Base-by-base conservation (phyloP, 331 rosid species). In the Phaseolus coccineus region DNA sequence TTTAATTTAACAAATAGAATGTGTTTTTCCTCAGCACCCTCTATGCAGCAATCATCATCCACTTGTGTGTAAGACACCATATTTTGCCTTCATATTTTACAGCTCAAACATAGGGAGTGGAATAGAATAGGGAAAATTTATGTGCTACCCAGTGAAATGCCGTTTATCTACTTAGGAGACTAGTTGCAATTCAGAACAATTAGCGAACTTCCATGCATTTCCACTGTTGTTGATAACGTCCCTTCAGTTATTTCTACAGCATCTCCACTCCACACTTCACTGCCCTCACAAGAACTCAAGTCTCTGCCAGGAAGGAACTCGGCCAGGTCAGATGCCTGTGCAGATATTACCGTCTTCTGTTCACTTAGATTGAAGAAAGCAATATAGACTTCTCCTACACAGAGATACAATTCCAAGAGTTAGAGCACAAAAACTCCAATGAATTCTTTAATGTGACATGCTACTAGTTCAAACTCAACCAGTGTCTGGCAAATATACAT, bases 291-390 rank as follows among this genome's bases (percentile, higher is more conserved):
- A 37, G 85, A 76, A 80, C 39, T 77, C 56, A 90, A 83, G 55
- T 81, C 74, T 55, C 71, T 79, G 40, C 81, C 87, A 0, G 87
- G 93, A 74, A 93, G 80, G 64, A 77, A 89, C 82, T 78, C 86
- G 10, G 68, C 89, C 71, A 93, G 56, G 84, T 93, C 91, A 9
- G 97, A 89, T 74, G 74, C 83, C 81, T 87, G 80, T 2, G 77
- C 85, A 1, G 91, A 86, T 70, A 93, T 84, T 19, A 84, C 83
- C 0, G 85, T 83, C 87, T 70, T 84, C 65, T 7, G 67, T 0
- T 87, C 67, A 78, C 82, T 83, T 74, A 91, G 86, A 87, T 95
- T 95, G 94, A 95, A 95, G 71, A 95, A 87, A 31, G 92, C 97
- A 42, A 93, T 84, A 71, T 93, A 93, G 53, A 90, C 40, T 85